Base-by-base conservation (phyloP, 1,139 yeast species). In the Yamadazyma triangularis region DNA sequence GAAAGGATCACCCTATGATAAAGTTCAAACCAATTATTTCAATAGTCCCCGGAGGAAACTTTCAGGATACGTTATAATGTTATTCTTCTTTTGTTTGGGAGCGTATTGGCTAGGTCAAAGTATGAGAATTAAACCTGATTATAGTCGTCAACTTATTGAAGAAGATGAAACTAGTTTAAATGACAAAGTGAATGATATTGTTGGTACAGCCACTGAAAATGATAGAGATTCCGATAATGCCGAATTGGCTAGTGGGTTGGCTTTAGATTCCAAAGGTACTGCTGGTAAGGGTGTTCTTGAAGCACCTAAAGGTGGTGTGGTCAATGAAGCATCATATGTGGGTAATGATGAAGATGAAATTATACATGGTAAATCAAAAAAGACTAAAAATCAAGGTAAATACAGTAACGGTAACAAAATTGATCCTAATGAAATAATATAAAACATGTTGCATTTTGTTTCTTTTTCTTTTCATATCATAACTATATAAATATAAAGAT, bases 241-340 rank as follows among this genome's bases (percentile, higher is more conserved):
- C 8, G 70, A 57, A 23, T 61, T 68, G 47, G 71, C 73, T 0
- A 63, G 52, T 9, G 66, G 66, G 41, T 48, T 61, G 48, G 71
- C 69, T 3, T 51, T 55, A 27, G 66, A 65, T 9, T 57, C 70
- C 5, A 63, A 64, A 38, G 73, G 72, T 4, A 65, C 66, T 31
- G 58, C 59, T 28, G 73, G 72, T 1, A 39, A 52, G 24, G 73
- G 72, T 4, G 63, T 68, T 2, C 54, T 48, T 9, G 73, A 68
- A 39, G 74, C 74, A 4, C 73, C 74, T n/a, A 67, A 64, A 43
- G 74, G 74, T 3, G 74, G 74, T 2, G 54, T 66, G 31, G 74
- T 73, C 24, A 68, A 68, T 44, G 74, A 68, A 40, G 73, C 65
- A 1, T 64, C 69, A 9, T 39, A 65, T 2, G 73, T 67, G 2